phyloP scores from a whole-genome alignment of 2,329 filamentous ascomycete genomes.

The Drechslera avenae region DNA sequence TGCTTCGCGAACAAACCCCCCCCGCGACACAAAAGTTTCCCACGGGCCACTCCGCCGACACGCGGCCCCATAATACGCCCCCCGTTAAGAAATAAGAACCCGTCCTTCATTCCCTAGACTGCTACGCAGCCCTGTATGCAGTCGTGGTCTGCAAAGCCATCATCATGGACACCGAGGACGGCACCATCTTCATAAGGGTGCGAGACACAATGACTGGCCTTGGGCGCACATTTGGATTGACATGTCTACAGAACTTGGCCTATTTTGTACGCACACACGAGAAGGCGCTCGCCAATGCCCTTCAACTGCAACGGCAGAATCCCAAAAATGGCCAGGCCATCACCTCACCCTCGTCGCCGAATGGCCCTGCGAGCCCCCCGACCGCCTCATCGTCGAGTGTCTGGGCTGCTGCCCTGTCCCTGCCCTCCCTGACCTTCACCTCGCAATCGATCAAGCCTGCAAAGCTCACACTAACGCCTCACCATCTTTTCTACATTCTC shows the following conservation, averaged over 20 bases:
- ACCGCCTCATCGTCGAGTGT: slow-evolving; percentile 67
- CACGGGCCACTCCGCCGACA: slow-evolving; percentile 18
- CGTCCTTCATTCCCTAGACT: slow-evolving; percentile 5
- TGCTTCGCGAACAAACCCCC: slow-evolving; percentile 24
- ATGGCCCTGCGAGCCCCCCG: slow-evolving; percentile 51
- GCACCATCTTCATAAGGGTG: slow-evolving; percentile 87
- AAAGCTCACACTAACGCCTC: slow-evolving; percentile 89
- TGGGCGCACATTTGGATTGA: slow-evolving; percentile 33
- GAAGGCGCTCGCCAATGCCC: slow-evolving; percentile 92
- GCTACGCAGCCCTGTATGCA: slow-evolving; percentile 38
- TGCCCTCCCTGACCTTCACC: slow-evolving; percentile 82
- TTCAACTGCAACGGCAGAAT: slow-evolving; percentile 80
- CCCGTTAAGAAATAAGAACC: slow-evolving; percentile 11
- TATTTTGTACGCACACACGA: slow-evolving; percentile 97
- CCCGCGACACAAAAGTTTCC: slow-evolving; percentile 21
- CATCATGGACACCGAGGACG: slow-evolving; percentile 85
- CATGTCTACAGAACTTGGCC: slow-evolving; percentile 75
- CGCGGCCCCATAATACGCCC: slow-evolving; percentile 14
- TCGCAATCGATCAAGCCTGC: slow-evolving; percentile 86
- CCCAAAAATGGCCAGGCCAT: slow-evolving; percentile 66
- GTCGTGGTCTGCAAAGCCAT: slow-evolving; percentile 32
- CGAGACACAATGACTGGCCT: slow-evolving; percentile 19
- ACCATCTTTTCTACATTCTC: slow-evolving; percentile 95
- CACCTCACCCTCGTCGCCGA: slow-evolving; percentile 47
- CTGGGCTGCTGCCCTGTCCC: slow-evolving; percentile 82